These are phyloP conservation scores for Starmera quercuum DNA, from an alignment of 805 yeast genomes.

Conservation along the genomic window DNA sequence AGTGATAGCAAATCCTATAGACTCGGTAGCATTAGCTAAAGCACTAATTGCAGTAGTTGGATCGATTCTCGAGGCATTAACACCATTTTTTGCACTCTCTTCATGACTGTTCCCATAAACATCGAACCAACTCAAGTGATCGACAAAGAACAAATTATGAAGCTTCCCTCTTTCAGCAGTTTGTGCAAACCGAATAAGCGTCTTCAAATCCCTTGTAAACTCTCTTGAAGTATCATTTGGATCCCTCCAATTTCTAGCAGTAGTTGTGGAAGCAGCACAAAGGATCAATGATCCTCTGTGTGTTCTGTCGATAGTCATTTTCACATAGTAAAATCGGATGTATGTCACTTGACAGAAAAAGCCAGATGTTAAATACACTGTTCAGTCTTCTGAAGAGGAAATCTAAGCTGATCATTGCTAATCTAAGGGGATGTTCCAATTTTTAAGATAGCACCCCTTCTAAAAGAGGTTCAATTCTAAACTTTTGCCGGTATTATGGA, in stretches of 20 bases:
- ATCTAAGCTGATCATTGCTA: too few species aligned
- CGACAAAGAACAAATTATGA: slow-evolving; percentile 26
- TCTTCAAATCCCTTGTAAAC: slow-evolving; percentile 12
- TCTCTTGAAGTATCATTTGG: background rate
- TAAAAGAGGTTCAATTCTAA: too few species aligned
- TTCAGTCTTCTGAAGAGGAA: too few species aligned
- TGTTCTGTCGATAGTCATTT: too few species aligned
- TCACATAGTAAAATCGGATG: too few species aligned
- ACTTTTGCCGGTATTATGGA: too few species aligned
- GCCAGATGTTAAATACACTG: too few species aligned
- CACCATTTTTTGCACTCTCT: slow-evolving; percentile 22
- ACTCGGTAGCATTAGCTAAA: slow-evolving; percentile 32
- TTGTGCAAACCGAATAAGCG: slow-evolving; percentile 28
- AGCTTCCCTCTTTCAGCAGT: slow-evolving; percentile 26
- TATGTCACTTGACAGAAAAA: too few species aligned
- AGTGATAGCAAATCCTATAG: slow-evolving; percentile 30
- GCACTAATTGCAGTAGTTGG: slow-evolving; percentile 23
- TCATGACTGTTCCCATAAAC: slow-evolving; percentile 29
- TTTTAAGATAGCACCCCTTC: too few species aligned
- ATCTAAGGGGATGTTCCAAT: too few species aligned
- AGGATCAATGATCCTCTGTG: too few species aligned
- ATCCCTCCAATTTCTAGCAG: slow-evolving; percentile 5
- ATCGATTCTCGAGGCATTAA: slow-evolving; percentile 21
- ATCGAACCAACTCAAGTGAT: slow-evolving; percentile 27
- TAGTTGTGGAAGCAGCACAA: background rate